A percentile compares a stretch with the other conserved stretches of the same genome.
phyloP scores from a whole-genome alignment of 768 basidiomycete species.

The Boletellus sp. region DNA sequence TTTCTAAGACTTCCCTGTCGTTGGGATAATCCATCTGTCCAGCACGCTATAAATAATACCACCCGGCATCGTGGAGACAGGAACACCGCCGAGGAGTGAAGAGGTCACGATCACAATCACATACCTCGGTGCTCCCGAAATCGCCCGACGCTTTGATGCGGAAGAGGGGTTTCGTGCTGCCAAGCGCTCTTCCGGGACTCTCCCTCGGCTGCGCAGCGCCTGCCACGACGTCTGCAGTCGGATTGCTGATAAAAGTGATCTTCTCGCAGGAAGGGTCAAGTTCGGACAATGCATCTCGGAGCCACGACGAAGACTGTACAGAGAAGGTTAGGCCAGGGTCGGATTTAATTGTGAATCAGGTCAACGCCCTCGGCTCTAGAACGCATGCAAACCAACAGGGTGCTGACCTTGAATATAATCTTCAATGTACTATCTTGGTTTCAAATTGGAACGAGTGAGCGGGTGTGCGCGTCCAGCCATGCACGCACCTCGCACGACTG shows the following conservation, averaged over 20 bases:
- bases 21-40: slow-evolving; percentile 94
- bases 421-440: slow-evolving; percentile 54
- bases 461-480: slow-evolving; percentile 5
- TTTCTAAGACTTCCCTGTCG: slow-evolving; percentile 86
- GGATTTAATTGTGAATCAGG: not conserved
- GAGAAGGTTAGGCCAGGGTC: slow-evolving; percentile 13
- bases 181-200: not conserved
- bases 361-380: not conserved
- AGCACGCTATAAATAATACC: not conserved
- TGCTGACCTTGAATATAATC: slow-evolving; percentile 76
- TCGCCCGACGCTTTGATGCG: slow-evolving; percentile 78
- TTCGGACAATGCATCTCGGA: slow-evolving; percentile 88
- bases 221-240: slow-evolving; percentile 36
- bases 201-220: slow-evolving; percentile 13
- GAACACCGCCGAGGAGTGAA: not conserved
- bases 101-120: slow-evolving; percentile 3
- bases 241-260: slow-evolving; percentile 78
- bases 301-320: slow-evolving; percentile 74
- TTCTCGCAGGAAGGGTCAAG: slow-evolving; percentile 86
- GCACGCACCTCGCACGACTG: not conserved
- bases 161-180: slow-evolving; percentile 53
- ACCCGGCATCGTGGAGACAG: not conserved
- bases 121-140: slow-evolving; percentile 82
- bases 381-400: not conserved
- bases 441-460: not conserved